Conservation (phyloP, 1,139 yeast genomes). For the Zygosaccharomyces sapae region DNA sequence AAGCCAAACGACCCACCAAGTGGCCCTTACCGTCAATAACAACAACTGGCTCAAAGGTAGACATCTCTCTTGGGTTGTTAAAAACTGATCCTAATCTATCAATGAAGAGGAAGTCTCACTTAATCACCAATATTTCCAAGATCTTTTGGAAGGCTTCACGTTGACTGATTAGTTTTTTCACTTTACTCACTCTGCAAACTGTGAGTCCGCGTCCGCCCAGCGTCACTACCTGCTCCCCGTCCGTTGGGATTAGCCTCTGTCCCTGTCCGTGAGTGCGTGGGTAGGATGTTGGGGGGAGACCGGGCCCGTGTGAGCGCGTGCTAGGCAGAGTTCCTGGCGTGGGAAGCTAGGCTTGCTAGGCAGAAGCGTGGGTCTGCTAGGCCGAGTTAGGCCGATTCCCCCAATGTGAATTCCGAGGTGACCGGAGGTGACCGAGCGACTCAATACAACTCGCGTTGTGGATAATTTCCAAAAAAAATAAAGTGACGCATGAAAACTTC, state of each 20-base stretch:
- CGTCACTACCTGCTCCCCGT: slow-evolving; percentile 1
- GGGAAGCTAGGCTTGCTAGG: background rate
- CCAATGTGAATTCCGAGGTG: background rate
- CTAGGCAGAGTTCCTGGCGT: background rate
- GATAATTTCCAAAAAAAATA: background rate
- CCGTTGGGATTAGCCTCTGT: background rate
- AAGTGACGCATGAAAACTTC: background rate
- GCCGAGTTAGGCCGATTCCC: background rate
- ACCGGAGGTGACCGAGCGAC: background rate
- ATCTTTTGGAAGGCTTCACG: slow-evolving; percentile 3
- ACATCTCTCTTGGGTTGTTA: slow-evolving; percentile 49
- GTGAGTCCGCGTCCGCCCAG: slow-evolving; percentile 1
- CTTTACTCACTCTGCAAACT: slow-evolving; percentile 1
- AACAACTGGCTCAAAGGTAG: slow-evolving; percentile 93
- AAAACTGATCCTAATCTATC: slow-evolving; percentile 2
- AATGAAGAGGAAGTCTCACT: slow-evolving; percentile 1
- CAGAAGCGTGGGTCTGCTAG: background rate
- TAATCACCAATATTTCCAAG: slow-evolving; percentile 1
- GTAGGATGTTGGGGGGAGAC: background rate
- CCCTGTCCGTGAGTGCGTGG: background rate
- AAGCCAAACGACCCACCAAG: slow-evolving; percentile 99
- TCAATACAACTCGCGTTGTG: background rate
- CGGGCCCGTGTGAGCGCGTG: background rate
- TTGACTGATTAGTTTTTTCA: slow-evolving; percentile 2
- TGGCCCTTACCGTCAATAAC: slow-evolving; percentile 99